A percentile compares a stretch with the other conserved stretches of the same genome.
Evolutionary conservation across 2,329 filamentous ascomycete genomes (phyloP).

Genomic region (Fusarium sp.): DNA sequence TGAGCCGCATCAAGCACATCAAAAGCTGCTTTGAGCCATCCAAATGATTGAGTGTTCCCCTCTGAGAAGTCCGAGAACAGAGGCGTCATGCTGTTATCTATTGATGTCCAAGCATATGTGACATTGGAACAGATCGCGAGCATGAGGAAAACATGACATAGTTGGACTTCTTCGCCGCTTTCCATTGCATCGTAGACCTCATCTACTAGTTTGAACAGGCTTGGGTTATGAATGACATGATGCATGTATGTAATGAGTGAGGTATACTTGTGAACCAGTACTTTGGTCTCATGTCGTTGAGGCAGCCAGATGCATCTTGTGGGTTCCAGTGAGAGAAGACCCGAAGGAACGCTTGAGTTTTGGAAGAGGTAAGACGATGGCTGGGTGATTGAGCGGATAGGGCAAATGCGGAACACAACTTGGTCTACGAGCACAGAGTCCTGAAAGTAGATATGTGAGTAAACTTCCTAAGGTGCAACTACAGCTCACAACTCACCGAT

Average conservation of each 20-base stretch:
- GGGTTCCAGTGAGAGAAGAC: conserved; percentile 45
- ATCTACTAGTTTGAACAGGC: conserved; percentile 47
- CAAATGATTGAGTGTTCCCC: conserved; percentile 46
- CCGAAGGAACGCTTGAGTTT: conserved; percentile 39
- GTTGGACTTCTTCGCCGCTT: conserved; percentile 36
- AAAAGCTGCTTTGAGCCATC: conserved; percentile 53
- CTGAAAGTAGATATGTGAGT: conserved; percentile 32
- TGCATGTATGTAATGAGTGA: conserved; percentile 50
- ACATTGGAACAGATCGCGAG: conserved; percentile 50
- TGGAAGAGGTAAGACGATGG: conserved; percentile 52
- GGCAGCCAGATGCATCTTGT: conserved; percentile 53
- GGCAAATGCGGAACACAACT: conserved; percentile 51
- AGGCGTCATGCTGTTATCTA: conserved; percentile 44
- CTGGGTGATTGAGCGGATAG: conserved; percentile 50
- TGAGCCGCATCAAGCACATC: conserved; percentile 54
- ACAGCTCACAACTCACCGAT: conserved; percentile 43
- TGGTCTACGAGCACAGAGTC: conserved; percentile 50
- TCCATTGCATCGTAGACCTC: conserved; percentile 50
- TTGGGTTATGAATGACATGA: conserved; percentile 50
- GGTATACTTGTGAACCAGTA: conserved; percentile 50
- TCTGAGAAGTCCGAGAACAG: conserved; percentile 47
- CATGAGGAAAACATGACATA: conserved; percentile 48
- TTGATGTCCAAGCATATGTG: conserved; percentile 50
- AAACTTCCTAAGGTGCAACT: background rate
- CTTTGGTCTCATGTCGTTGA: conserved; percentile 49